phyloP scores from a whole-genome alignment of 148 eudicot genomes.

The Heliamphora exappendiculata region DNA sequence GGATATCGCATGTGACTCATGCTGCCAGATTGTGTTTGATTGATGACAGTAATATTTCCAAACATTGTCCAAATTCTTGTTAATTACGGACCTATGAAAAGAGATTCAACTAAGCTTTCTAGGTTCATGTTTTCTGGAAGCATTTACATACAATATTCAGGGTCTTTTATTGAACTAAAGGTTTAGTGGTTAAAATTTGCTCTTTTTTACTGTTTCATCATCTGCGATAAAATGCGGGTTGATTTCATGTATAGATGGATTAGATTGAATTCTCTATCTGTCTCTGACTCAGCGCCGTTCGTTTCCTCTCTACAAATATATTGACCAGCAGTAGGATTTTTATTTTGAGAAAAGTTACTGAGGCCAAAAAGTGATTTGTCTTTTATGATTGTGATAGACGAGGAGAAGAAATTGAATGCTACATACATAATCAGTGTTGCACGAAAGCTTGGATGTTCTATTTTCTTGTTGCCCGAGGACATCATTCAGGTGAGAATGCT shows the following conservation, averaged over 20 bases:
- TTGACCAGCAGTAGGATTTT: not conserved
- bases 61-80: not conserved
- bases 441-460: constrained; percentile 88
- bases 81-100: not conserved
- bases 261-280: not conserved
- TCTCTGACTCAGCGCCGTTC: no score
- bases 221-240: not conserved
- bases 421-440: constrained; percentile 96
- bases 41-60: not conserved
- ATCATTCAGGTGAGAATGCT: constrained; percentile 68
- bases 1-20: not conserved
- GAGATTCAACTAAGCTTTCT: not conserved
- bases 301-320: not conserved
- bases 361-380: not conserved
- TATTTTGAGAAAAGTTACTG: not conserved
- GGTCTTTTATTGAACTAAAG: not conserved
- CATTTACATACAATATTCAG: no score
- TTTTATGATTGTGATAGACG: constrained; percentile 36
- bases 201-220: not conserved
- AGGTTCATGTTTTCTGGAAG: constrained; percentile 1
- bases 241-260: not conserved
- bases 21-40: not conserved
- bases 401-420: constrained; percentile 92
- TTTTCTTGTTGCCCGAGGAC: constrained; percentile 94
- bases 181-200: not conserved